Conservation (phyloP, 2,329 filamentous ascomycete genomes). For the Neophaeococcomyces aloes region DNA sequence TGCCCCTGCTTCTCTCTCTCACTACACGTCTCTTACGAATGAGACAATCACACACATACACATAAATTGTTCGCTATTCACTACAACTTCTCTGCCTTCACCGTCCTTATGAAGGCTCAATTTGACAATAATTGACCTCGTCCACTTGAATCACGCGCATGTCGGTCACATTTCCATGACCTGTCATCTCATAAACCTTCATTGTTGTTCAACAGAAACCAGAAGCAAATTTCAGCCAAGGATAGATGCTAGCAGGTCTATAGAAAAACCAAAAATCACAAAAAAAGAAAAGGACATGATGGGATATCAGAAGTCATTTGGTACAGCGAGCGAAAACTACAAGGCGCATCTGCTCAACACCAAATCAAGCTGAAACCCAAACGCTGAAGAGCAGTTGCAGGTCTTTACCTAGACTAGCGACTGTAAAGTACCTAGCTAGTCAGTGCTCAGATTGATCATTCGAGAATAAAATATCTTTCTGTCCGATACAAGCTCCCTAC, state of each 20-base stretch:
- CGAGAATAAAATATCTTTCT: no score
- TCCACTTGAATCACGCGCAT: neutral
- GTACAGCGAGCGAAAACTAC: no score
- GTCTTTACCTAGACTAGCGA: no score
- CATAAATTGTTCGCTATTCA: neutral
- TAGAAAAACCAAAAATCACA: slow-evolving; percentile 7
- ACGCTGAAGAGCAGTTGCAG: no score
- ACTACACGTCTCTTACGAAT: neutral
- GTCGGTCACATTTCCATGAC: neutral
- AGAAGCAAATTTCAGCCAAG: neutral
- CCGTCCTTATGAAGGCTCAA: slow-evolving; percentile 12
- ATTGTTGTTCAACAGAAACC: neutral
- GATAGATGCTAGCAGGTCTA: neutral
- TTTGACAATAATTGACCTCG: neutral
- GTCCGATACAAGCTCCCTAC: no score
- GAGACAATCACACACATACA: neutral
- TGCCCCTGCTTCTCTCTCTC: neutral
- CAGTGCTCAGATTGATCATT: no score
- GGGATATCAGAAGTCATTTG: slow-evolving; percentile 10
- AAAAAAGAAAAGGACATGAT: slow-evolving; percentile 22
- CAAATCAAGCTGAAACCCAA: no score
- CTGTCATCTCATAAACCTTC: neutral
- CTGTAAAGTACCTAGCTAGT: no score
- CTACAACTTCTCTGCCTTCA: slow-evolving; percentile 1
- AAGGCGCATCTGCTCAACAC: no score